These are phyloP conservation scores for Panicum miliaceum DNA, from an alignment of 176 grass and related monocot genomes.

Conservation along the genomic window DNA sequence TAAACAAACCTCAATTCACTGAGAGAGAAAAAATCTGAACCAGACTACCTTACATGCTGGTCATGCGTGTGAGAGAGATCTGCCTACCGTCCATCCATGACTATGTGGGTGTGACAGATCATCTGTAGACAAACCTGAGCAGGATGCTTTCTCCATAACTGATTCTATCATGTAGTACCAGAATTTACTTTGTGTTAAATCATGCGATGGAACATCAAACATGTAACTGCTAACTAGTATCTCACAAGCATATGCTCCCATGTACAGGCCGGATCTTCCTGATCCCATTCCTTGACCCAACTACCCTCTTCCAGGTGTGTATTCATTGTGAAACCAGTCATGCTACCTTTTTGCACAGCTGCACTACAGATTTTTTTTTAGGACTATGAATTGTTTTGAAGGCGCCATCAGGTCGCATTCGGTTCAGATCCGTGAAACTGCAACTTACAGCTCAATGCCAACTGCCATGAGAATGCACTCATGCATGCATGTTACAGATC, in stretches of 20 bases:
- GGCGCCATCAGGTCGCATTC: neutral
- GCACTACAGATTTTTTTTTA: neutral
- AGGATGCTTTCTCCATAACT: neutral
- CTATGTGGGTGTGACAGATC: neutral
- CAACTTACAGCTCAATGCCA: slow-evolving; percentile 29
- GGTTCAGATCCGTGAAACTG: slow-evolving; percentile 4
- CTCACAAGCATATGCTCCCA: slow-evolving; percentile 29
- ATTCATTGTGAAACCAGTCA: neutral
- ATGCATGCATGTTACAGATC: neutral
- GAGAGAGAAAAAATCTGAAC: neutral
- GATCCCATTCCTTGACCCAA: slow-evolving; percentile 12
- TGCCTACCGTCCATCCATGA: slow-evolving; percentile 22
- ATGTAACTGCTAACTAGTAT: neutral
- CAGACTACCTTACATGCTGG: slow-evolving; percentile 1
- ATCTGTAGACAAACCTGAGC: slow-evolving; percentile 10
- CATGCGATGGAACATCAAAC: slow-evolving; percentile 13
- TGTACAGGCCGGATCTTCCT: slow-evolving; percentile 28
- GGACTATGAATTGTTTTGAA: neutral
- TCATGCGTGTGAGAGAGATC: neutral
- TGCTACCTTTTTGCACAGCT: neutral
- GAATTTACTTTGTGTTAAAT: slow-evolving; percentile 18
- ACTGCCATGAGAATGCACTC: neutral
- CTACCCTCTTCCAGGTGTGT: slow-evolving; percentile 17
- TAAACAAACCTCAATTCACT: neutral
- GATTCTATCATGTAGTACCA: neutral